Evolutionary conservation across 2,329 filamentous ascomycete genomes (phyloP).

Genomic region (Aspergillus sp.): DNA sequence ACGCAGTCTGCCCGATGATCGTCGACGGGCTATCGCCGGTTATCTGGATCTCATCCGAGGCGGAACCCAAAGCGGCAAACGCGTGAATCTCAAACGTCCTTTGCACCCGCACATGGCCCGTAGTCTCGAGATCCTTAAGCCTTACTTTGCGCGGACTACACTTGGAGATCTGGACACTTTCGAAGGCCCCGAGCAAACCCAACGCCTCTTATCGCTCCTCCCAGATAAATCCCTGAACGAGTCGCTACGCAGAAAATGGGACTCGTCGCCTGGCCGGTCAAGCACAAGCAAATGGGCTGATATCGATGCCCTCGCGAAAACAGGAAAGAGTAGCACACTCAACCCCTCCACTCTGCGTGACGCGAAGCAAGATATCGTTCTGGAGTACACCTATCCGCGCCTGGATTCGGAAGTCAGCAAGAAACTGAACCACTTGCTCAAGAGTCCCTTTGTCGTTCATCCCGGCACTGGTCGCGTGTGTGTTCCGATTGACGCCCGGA

Average conservation of each 20-base stretch:
- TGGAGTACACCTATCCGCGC: slow-evolving; percentile 96
- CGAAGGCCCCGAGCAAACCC: slow-evolving; percentile 65
- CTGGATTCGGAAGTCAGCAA: slow-evolving; percentile 97
- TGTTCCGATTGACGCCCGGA: slow-evolving; percentile 80
- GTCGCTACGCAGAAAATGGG: slow-evolving; percentile 86
- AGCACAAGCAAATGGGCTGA: slow-evolving; percentile 89
- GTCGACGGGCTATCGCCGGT: slow-evolving; percentile 77
- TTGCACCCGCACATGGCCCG: slow-evolving; percentile 86
- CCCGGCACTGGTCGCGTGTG: slow-evolving; percentile 92
- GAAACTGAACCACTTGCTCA: slow-evolving; percentile 96
- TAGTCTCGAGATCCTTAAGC: slow-evolving; percentile 79
- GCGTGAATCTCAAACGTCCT: slow-evolving; percentile 78
- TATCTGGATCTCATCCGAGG: slow-evolving; percentile 91
- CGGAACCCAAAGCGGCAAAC: slow-evolving; percentile 80
- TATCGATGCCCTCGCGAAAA: slow-evolving; percentile 81
- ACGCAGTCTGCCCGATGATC: slow-evolving; percentile 78
- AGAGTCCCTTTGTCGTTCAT: slow-evolving; percentile 94
- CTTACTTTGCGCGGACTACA: slow-evolving; percentile 80
- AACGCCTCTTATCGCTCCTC: slow-evolving; percentile 78
- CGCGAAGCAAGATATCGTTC: slow-evolving; percentile 90
- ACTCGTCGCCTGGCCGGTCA: slow-evolving; percentile 71
- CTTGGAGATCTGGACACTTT: slow-evolving; percentile 86
- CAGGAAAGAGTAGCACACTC: slow-evolving; percentile 69
- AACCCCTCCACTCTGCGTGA: slow-evolving; percentile 73
- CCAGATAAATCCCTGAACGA: slow-evolving; percentile 77